A percentile compares a stretch with the other conserved stretches of the same genome.
These are phyloP conservation scores for Colletotrichum agaves DNA, from an alignment of 2,329 filamentous ascomycete species.

Conservation along the genomic window DNA sequence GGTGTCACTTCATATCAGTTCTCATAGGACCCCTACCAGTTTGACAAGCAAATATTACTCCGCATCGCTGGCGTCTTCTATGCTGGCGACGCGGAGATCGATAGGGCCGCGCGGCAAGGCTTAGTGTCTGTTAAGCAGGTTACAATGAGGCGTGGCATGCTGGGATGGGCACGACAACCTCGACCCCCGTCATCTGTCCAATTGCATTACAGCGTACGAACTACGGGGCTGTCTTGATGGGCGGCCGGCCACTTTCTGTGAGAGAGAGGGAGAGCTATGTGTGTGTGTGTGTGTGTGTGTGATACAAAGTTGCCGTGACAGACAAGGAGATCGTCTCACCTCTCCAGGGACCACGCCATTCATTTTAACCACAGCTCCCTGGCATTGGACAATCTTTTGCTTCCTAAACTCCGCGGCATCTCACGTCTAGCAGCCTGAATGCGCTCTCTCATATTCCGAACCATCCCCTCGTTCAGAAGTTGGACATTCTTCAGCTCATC, in stretches of 20 bases:
- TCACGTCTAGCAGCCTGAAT: neutral
- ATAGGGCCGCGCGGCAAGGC: slow-evolving; percentile 12
- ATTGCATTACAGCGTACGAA: neutral
- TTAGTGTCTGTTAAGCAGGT: slow-evolving; percentile 15
- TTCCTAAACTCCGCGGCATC: neutral
- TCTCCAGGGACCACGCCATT: slow-evolving; percentile 5
- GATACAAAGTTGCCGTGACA: slow-evolving; percentile 24
- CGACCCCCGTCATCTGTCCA: slow-evolving; percentile 4
- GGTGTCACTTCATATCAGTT: neutral
- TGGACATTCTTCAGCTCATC: neutral
- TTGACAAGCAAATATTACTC: neutral
- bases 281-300: neutral
- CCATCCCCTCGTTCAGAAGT: neutral
- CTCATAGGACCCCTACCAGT: neutral
- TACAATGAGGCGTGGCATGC: slow-evolving; percentile 1
- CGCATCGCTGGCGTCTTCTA: neutral
- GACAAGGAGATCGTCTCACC: slow-evolving; percentile 17
- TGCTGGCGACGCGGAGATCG: neutral
- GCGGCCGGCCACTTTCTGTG: slow-evolving; percentile 1
- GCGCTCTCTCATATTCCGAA: neutral
- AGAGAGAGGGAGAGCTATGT: neutral
- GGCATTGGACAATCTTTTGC: slow-evolving; percentile 3
- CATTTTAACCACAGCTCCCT: slow-evolving; percentile 16
- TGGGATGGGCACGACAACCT: slow-evolving; percentile 9
- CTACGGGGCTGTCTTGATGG: neutral